These are phyloP conservation scores for Dendrobium catenatum DNA, from an alignment of 106 monocot species.

Conservation along the genomic window DNA sequence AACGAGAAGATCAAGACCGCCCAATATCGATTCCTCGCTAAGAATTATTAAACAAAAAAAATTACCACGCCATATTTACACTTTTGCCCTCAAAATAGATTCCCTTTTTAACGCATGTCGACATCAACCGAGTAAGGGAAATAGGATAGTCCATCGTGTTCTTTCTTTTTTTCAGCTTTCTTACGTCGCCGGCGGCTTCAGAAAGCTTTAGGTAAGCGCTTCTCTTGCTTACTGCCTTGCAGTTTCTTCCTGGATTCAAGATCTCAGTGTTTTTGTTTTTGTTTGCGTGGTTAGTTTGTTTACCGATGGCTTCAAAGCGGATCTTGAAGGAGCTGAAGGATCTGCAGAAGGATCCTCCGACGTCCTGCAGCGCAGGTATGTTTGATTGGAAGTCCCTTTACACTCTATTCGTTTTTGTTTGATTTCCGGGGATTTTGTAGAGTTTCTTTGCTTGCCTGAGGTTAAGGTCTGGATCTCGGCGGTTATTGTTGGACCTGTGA, in stretches of 20 bases:
- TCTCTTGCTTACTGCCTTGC: not conserved
- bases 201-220: not conserved
- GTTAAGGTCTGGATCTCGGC: not conserved
- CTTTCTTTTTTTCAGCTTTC: not conserved
- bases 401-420: not conserved
- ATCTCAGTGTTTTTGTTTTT: not conserved
- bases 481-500: not conserved
- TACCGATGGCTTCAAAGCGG: slow-evolving; percentile 5
- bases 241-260: not conserved
- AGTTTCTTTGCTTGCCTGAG: not conserved
- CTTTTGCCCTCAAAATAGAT: not conserved
- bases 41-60: not conserved
- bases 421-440: not conserved
- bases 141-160: not conserved
- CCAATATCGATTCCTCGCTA: no score
- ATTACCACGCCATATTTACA: not conserved
- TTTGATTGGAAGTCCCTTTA: not conserved
- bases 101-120: not conserved
- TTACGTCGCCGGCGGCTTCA: not conserved
- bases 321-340: slow-evolving; percentile 11
- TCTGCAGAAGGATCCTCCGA: slow-evolving; percentile 10
- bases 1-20: no score
- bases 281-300: not conserved
- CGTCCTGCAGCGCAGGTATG: slow-evolving; percentile 9
- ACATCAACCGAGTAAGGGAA: not conserved